phyloP scores from a whole-genome alignment of 805 yeast species.

The Monosporozyma siamensis region DNA sequence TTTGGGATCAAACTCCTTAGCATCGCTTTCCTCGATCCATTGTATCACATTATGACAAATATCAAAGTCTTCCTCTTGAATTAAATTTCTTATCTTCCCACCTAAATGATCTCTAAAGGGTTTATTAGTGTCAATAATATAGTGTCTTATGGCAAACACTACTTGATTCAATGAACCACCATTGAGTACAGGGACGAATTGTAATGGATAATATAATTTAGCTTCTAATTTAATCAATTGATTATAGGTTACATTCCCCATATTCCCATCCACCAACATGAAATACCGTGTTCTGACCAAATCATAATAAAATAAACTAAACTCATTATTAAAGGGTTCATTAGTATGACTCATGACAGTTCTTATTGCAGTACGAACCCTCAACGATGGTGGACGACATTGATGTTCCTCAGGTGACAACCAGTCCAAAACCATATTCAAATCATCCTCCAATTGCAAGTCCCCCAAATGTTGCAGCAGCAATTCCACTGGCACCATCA shows the following conservation, averaged over 20 bases:
- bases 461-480: not conserved
- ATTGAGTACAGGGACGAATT: slow-evolving; percentile 10
- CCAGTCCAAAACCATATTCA: slow-evolving; percentile 20
- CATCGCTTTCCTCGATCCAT: slow-evolving; percentile 20
- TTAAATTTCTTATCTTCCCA: slow-evolving; percentile 9
- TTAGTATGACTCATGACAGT: slow-evolving; percentile 4
- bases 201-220: slow-evolving; percentile 19
- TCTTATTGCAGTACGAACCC: slow-evolving; percentile 14
- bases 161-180: slow-evolving; percentile 15
- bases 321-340: not conserved
- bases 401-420: slow-evolving; percentile 22
- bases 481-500: not conserved
- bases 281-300: slow-evolving; percentile 21
- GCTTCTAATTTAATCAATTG: slow-evolving; percentile 15
- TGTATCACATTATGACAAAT: slow-evolving; percentile 12
- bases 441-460: slow-evolving; percentile 13
- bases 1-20: slow-evolving; percentile 10
- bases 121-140: slow-evolving; percentile 16
- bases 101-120: slow-evolving; percentile 10
- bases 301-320: slow-evolving; percentile 15
- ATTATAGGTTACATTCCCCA: not conserved
- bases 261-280: not conserved
- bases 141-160: slow-evolving; percentile 18
- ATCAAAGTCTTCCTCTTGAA: slow-evolving; percentile 24
- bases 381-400: slow-evolving; percentile 21